Conservation (phyloP, 2,329 filamentous ascomycete species). For the Cercospora sesami region DNA sequence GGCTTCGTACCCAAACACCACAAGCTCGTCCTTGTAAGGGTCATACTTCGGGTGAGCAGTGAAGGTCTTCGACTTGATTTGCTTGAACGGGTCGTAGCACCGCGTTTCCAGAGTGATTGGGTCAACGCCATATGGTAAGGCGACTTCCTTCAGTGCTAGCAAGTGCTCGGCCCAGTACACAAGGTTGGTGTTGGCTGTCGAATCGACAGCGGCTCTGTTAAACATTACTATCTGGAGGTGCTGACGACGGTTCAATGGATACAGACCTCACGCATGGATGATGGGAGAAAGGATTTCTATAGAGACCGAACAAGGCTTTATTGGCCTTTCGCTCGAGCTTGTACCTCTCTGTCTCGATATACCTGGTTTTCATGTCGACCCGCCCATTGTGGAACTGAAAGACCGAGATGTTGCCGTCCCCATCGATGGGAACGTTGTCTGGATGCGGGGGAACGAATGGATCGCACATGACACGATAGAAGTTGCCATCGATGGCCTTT, state of each 20-base stretch:
- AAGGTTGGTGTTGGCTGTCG: constrained; percentile 61
- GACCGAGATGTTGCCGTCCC: constrained; percentile 47
- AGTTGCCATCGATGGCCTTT: constrained; percentile 37
- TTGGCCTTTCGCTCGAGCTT: constrained; percentile 42
- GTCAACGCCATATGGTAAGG: constrained; percentile 44
- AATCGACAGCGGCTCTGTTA: constrained; percentile 46
- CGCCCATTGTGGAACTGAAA: constrained; percentile 46
- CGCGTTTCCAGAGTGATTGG: constrained; percentile 45
- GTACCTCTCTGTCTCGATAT: constrained; percentile 48
- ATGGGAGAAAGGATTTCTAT: constrained; percentile 60
- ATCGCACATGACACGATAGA: constrained; percentile 54
- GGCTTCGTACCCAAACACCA: constrained; percentile 46
- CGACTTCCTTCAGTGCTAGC: constrained; percentile 55
- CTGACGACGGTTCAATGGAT: constrained; percentile 11
- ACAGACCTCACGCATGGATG: constrained; percentile 13
- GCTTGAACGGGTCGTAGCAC: constrained; percentile 42
- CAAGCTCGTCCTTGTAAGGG: constrained; percentile 45
- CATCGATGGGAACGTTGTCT: constrained; percentile 55
- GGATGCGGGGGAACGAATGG: constrained; percentile 56
- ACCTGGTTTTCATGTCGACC: constrained; percentile 46
- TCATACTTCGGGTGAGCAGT: constrained; percentile 50
- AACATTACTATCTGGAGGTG: background rate
- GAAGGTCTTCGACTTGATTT: constrained; percentile 44
- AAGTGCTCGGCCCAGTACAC: constrained; percentile 58
- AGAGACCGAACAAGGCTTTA: constrained; percentile 54